Evolutionary conservation across 768 basidiomycete species (phyloP), one percentile per base, ranked within the genome.

Genomic region (Boletus bicolor): DNA sequence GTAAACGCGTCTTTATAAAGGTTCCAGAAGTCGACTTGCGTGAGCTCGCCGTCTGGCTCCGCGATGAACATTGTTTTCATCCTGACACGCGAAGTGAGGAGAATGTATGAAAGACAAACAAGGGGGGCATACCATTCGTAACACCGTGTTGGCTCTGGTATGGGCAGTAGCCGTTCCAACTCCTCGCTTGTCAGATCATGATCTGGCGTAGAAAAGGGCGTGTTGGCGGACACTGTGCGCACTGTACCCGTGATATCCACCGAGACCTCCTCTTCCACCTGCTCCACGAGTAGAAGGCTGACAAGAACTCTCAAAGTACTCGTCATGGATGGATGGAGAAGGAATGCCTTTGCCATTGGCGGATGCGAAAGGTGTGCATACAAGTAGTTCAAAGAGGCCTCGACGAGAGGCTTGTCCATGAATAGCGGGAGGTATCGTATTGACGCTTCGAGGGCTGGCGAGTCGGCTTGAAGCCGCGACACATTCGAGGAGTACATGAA

Each of bases 1-100:
- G 80, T 73, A 64, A 98, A 97, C 1, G 83, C 83, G 55, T 90
- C 88, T 58, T 89, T 87, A 74, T 99, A 99, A 12, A 94, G 79
- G 54, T 84, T 92, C 95, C 96, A 99, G 65, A 99, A 92, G 53
- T 91, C 87, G 35, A 96, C 93, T 71, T 98, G 97, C 1, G 92
- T 93, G 44, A 98, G 75, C 65, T 94, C 90, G 5, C 88, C 84
- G 4, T 88, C 85, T 2, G 85, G 71, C 57, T 86, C 86, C 17
- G 85, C 77, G 15, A 87, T 79, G 64, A 95, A 98, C 79, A 92
- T 89, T n/a, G 79, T 72, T 66, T 84, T 86, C 90, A 99, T 96
- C 96, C 96, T 94, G 65, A 19, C 35, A 41, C 7, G 45, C 30
- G 7, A 45, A n/a, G 30, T 70, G 42, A 70, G 30, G 5, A 39